Evolutionary conservation across 2,329 filamentous ascomycete genomes (phyloP).

Genomic region (Seiridium cupressi): DNA sequence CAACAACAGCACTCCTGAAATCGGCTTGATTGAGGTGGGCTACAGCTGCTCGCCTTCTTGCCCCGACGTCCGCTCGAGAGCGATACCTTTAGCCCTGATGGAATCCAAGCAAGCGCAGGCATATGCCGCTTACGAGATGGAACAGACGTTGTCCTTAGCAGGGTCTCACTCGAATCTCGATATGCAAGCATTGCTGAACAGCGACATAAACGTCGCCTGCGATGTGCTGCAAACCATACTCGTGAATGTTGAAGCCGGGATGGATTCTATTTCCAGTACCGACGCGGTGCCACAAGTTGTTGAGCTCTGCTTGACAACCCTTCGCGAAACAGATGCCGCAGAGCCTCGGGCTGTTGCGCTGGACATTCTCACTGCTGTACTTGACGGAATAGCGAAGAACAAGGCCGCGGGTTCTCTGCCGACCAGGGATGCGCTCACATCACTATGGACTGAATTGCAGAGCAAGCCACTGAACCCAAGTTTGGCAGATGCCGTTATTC

Average conservation of each 20-base stretch:
- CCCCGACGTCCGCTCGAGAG: neutral
- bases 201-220: constrained; percentile 38
- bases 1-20: neutral
- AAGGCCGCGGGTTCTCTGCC: constrained; percentile 21
- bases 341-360: constrained; percentile 48
- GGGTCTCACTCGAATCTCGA: constrained; percentile 24
- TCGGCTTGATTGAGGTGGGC: neutral
- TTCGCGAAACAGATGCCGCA: constrained; percentile 32
- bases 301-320: constrained; percentile 41
- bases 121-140: neutral
- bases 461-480: constrained; percentile 42
- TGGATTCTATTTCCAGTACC: constrained; percentile 18
- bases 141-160: constrained; percentile 5
- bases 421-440: constrained; percentile 31
- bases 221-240: constrained; percentile 39
- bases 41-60: neutral
- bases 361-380: constrained; percentile 41
- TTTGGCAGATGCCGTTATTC: constrained; percentile 48
- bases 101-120: constrained; percentile 9
- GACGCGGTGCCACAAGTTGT: constrained; percentile 26
- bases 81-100: neutral
- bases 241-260: constrained; percentile 13
- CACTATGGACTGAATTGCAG: constrained; percentile 39
- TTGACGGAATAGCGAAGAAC: constrained; percentile 38
- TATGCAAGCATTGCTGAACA: constrained; percentile 34